Base-by-base conservation (phyloP, 371 early-diverging fungal genomes). In the Mucor racemosus region DNA sequence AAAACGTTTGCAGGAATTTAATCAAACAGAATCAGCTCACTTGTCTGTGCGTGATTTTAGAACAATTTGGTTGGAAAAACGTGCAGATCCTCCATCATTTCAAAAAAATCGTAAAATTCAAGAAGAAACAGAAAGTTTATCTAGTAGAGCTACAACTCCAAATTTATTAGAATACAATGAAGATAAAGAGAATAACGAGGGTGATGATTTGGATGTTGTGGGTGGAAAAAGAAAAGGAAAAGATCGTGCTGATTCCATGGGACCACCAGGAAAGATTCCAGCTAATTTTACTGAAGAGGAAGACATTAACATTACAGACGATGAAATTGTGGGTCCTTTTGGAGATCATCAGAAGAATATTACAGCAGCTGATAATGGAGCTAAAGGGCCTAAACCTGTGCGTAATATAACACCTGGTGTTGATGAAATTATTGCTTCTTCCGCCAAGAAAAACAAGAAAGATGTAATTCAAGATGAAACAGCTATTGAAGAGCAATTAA, bases 71-170 rank as follows among this genome's bases (percentile, higher is more conserved):
- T 85, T 99, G 26, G 96, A 95, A 66, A 91, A 88, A 60, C 86
- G 89, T 15, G 89, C 88, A 21, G 95, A 98, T 69, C 99, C 99
- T 9, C 99, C 99, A 0, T 86, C 97, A 5, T 97, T 91, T 59
- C 71, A 78, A 63, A 87, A 85, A 60, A 84, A 86, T 14, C 76
- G 84, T 50, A 82, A 81, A 40, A 68, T 74, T 58, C 73, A 72
- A 17, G 58, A 63, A 31, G 65, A 55, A 15, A 69, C 70, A 17
- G 76, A 75, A 48, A 69, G 68, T 13, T 11, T 50, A 8, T 50
- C 50, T 21, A 50, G 50, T 11, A 21, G 50, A 5, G 11, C 21
- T 9, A 21, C 21, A 11, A 50, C 21, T 50, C 50, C 50, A 8
- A 11, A 50, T 50, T 7, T 26, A 11, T 4, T 50, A 19, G 26